Evolutionary conservation across 495 filamentous ascomycete species (phyloP), one percentile per base, ranked within the genome.

Genomic region (Annulohypoxylon bovei): DNA sequence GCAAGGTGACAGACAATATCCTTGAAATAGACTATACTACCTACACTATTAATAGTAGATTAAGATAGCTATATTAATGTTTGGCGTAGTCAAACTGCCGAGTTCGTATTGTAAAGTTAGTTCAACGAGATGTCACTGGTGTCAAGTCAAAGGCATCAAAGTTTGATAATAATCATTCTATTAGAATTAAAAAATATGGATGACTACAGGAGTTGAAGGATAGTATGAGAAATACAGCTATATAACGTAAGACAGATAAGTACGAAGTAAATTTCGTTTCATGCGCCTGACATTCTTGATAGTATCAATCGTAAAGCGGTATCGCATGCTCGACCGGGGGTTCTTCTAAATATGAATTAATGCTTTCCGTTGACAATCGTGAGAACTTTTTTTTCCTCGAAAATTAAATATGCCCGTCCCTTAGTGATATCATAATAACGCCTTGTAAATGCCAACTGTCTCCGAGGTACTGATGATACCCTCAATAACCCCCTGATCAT

Each of bases 401-500:
- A 20, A 61, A 65, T 61, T 60, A 60, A 65, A 8, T 33, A 53
- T 50, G 54, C 68, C 68, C 62, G 52, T 59, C 53, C 69, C 69
- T 9, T 64, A 72, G 63, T 72, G 69, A 72, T 72, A 67, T 67
- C 69, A 72, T 67, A 40, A 63, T 67, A 67, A 71, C 70, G 70
- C 70, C 70, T 61, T 62, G 65, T 64, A 72, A 68, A 72, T 72
- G 70, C 70, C 64, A 65, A 52, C 70, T 72, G 69, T 72, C 63
- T 67, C 63, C 69, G 69, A 67, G 63, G 63, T 64, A 18, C 22
- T 67, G 59, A 63, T 18, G 39, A 42, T 35, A 37, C 59, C 52
- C 65, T 65, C 60, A 60, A 68, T 68, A 68, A 68, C 59, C 64
- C 70, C 60, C 60, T 61, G 70, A 72, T 72, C 70, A 55, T 72